Evolutionary conservation across 345 rosid genomes (phyloP).

Genomic region (Noccaea bulbosa): DNA sequence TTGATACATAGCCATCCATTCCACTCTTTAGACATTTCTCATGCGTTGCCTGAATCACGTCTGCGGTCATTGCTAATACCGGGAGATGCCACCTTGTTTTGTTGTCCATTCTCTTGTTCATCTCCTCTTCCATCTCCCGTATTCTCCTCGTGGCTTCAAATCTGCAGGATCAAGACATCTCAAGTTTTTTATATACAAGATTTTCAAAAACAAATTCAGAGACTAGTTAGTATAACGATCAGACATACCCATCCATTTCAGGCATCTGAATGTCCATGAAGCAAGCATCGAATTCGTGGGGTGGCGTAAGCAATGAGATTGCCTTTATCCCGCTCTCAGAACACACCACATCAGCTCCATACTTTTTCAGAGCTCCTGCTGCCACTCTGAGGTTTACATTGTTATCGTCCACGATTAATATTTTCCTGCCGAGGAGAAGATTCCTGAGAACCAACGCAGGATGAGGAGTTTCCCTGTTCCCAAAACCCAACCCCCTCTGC

Average conservation of each 20-base stretch:
- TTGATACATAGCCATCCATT: conserved; percentile 95
- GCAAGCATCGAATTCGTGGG: conserved; percentile 89
- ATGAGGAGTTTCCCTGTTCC: conserved; percentile 58
- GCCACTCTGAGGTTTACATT: conserved; percentile 88
- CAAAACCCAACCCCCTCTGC: conserved; percentile 73
- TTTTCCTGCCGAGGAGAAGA: conserved; percentile 81
- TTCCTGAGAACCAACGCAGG: conserved; percentile 55
- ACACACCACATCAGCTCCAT: conserved; percentile 91
- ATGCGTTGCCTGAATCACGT: conserved; percentile 86
- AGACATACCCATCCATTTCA: conserved; percentile 89
- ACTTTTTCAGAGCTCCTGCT: conserved; percentile 84
- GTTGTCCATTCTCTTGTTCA: conserved; percentile 45
- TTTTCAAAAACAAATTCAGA: background rate
- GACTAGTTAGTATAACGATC: conserved; percentile 24
- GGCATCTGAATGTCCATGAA: conserved; percentile 99
- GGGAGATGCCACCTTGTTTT: conserved; percentile 61
- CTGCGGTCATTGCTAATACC: conserved; percentile 96
- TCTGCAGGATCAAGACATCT: conserved; percentile 44
- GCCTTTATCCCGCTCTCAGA: conserved; percentile 73
- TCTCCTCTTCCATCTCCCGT: conserved; percentile 59
- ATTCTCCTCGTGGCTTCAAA: conserved; percentile 80
- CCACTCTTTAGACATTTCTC: conserved; percentile 66
- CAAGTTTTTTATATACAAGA: background rate
- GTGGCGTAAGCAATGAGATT: conserved; percentile 63
- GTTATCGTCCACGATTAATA: conserved; percentile 87